Base-by-base conservation (phyloP, 1,284 basidiomycete species). In the Ustilago curta region DNA sequence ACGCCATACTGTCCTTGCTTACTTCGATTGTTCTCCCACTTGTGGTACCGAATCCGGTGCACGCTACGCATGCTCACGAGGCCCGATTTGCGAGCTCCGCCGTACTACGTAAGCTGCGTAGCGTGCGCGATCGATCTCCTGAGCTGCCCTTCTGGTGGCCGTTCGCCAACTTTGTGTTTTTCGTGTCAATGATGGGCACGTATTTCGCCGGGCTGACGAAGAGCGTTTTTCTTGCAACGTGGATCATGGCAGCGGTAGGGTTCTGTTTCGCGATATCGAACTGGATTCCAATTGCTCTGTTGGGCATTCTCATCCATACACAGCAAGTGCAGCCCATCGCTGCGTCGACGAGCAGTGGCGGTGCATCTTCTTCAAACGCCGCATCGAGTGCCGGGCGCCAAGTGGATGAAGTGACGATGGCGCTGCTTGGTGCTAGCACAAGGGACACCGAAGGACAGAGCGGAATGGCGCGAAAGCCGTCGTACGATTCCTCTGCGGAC, bases 21-120 rank as follows among this genome's bases (percentile, higher is more conserved):
- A 87, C 90, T 12, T 94, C 92, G 59, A 84, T 94, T 52, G 76
- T 91, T 25, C 85, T 94, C 12, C 95, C 95, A 0, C 88, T 90
- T 49, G 88, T 95, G 64, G 89, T 94, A 18, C 65, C 76, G 14
- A 76, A 70, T n/a, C 73, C 70, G 14, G 67, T 58, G 29, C 62
- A 57, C 37, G 65, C 59, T 25, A 27, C 59, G 9, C 48, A 57
- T 8, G 40, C 42, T 3, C 60, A 57, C 29, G 47, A 53, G 8
- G 50, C 57, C 21, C 56, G 52, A 50, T 59, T 66, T 14, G 49
- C 60, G 9, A 56, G 59, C 19, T 60, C 60, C 5, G 3, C 35
- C 8, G 19, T 62, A 16, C 19, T 67, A 8, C 49, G 52, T 19
- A 51, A 59, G 29, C 52, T 72, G 6, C 32, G 59, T 4, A 35